These are phyloP conservation scores for Lunasporangiospora selenospora DNA, from an alignment of 192 early-diverging fungal species.

Conservation along the genomic window DNA sequence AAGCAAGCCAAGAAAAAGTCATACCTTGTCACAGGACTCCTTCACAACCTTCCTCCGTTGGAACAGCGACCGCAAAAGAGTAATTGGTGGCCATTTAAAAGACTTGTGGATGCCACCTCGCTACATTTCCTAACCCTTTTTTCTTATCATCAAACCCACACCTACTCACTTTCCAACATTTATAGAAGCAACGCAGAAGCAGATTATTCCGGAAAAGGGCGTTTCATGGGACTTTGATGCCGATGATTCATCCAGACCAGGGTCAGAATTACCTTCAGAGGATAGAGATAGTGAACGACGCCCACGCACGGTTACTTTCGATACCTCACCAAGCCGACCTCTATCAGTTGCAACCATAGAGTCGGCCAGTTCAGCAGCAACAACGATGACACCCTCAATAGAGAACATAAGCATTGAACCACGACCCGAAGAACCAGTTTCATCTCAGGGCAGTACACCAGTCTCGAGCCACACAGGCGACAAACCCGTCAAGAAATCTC, in stretches of 20 bases:
- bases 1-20: conserved; percentile 75
- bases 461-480: background rate
- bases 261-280: too few relatives aligned
- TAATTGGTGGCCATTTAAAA: too few relatives aligned
- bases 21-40: conserved; percentile 63
- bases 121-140: background rate
- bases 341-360: conserved; percentile 7
- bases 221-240: conserved; percentile 77
- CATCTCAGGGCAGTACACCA: background rate
- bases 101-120: too few relatives aligned
- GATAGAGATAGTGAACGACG: conserved; percentile 13
- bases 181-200: conserved; percentile 52
- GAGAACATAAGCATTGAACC: background rate
- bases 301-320: conserved; percentile 12
- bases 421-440: background rate
- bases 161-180: background rate
- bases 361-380: background rate
- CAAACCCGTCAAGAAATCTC: conserved; percentile 46
- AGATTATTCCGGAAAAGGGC: conserved; percentile 50
- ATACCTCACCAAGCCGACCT: background rate
- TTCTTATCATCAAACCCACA: background rate
- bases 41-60: conserved; percentile 70
- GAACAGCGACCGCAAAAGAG: conserved; percentile 71
- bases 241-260: conserved; percentile 44
- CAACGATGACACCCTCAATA: background rate